Percentiles rank a stretch among this genome's conserved stretches.
phyloP scores from a whole-genome alignment of 1,284 basidiomycete genomes.

The Ustilago shanxiensis region DNA sequence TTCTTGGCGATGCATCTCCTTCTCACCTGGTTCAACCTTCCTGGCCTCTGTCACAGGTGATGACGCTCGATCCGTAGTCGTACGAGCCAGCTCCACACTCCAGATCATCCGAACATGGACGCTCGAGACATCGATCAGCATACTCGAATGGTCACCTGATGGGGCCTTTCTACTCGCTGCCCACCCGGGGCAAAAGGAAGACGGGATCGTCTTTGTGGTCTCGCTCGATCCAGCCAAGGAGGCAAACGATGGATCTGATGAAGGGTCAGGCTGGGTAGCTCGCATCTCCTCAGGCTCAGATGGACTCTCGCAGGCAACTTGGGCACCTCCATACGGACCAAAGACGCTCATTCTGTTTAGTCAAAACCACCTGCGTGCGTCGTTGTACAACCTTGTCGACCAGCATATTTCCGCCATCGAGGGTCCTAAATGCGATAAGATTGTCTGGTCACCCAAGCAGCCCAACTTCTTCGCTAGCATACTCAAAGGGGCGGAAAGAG shows the following conservation, averaged over 20 bases:
- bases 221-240: constrained; percentile 61
- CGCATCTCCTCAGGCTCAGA: constrained; percentile 56
- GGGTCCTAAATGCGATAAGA: constrained; percentile 48
- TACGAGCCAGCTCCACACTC: constrained; percentile 59
- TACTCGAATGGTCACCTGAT: constrained; percentile 60
- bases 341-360: constrained; percentile 54
- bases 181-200: constrained; percentile 30
- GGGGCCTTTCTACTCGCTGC: constrained; percentile 56
- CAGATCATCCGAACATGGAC: constrained; percentile 63
- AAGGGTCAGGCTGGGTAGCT: constrained; percentile 61
- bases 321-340: constrained; percentile 52
- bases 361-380: constrained; percentile 45
- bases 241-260: constrained; percentile 59
- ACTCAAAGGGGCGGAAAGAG: constrained; percentile 43
- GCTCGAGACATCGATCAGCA: constrained; percentile 45
- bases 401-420: constrained; percentile 53
- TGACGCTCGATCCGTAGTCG: constrained; percentile 36
- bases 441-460: constrained; percentile 36
- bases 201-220: constrained; percentile 58
- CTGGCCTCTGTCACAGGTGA: constrained; percentile 56
- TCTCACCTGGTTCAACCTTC: constrained; percentile 66
- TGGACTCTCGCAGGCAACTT: constrained; percentile 54
- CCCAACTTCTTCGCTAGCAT: constrained; percentile 45
- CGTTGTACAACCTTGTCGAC: constrained; percentile 51
- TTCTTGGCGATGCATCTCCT: constrained; percentile 54